Conservation (phyloP, 805 yeast species). For the Ogataea saltuana region DNA sequence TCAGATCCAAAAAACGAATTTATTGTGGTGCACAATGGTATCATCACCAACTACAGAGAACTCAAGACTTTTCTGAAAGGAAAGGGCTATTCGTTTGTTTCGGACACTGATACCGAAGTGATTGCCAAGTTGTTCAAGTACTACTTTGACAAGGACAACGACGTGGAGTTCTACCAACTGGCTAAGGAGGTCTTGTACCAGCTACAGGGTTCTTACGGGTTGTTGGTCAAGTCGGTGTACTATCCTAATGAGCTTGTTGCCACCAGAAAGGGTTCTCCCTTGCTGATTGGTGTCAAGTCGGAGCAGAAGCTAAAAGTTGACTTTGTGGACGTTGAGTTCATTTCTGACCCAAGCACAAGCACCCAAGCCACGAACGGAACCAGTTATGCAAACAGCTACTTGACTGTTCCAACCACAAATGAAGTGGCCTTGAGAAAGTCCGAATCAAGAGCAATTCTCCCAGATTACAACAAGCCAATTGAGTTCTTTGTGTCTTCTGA, state of each 20-base stretch:
- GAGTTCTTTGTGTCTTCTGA: conserved; percentile 96
- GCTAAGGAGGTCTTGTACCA: conserved; percentile 91
- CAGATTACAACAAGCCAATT: conserved; percentile 88
- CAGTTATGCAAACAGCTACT: conserved; percentile 16
- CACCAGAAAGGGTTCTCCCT: conserved; percentile 97
- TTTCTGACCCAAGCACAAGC: conserved; percentile 52
- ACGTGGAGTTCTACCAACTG: conserved; percentile 85
- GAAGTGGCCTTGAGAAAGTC: conserved; percentile 33
- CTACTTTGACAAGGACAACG: conserved; percentile 76
- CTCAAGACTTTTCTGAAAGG: conserved; percentile 76
- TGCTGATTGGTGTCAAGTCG: conserved; percentile 95
- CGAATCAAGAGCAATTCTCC: conserved; percentile 91
- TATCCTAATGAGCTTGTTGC: conserved; percentile 96
- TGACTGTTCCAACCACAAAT: conserved; percentile 21
- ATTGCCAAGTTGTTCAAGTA: conserved; percentile 95
- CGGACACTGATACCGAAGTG: conserved; percentile 97
- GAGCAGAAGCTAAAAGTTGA: conserved; percentile 95
- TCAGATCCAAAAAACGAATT: conserved; percentile 84
- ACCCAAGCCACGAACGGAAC: conserved; percentile 26
- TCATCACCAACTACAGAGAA: conserved; percentile 93
- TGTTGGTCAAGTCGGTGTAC: conserved; percentile 86
- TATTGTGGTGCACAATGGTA: conserved; percentile 95
- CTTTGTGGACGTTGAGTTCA: conserved; percentile 97
- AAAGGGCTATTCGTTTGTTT: conserved; percentile 81
- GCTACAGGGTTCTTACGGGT: conserved; percentile 96